A percentile compares a stretch with the other conserved stretches of the same genome.
Conservation (phyloP, 2,329 filamentous ascomycete genomes). For the Furcasterigmium sp. region DNA sequence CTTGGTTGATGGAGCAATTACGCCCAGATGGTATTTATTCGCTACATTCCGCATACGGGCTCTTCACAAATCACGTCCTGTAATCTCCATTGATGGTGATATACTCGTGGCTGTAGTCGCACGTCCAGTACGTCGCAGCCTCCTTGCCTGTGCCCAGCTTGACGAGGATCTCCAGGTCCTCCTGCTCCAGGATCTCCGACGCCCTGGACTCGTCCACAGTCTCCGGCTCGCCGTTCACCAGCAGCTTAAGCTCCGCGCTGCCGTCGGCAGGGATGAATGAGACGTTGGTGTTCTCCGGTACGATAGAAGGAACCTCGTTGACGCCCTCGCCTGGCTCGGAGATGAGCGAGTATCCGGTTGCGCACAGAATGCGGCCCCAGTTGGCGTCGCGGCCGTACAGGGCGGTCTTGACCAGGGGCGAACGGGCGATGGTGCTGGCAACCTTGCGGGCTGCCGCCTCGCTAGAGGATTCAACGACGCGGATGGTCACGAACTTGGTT, state of each 20-base stretch:
- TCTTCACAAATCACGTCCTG: conserved; percentile 40
- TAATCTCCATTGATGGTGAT: conserved; percentile 66
- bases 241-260: conserved; percentile 67
- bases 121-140: conserved; percentile 76
- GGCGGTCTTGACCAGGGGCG: conserved; percentile 93
- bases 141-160: conserved; percentile 63
- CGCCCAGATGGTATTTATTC: too few relatives aligned
- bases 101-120: conserved; percentile 82
- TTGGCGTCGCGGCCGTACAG: conserved; percentile 97
- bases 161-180: conserved; percentile 76
- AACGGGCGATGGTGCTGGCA: conserved; percentile 82
- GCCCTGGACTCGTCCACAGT: conserved; percentile 71
- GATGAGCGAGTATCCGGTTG: conserved; percentile 74
- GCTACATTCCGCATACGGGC: too few relatives aligned
- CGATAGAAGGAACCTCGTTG: conserved; percentile 58
- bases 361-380: conserved; percentile 95
- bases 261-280: conserved; percentile 75
- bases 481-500: conserved; percentile 95
- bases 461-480: conserved; percentile 67
- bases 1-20: too few relatives aligned
- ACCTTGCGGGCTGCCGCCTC: conserved; percentile 71
- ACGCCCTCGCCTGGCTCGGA: conserved; percentile 51
- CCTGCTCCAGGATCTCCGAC: conserved; percentile 69
- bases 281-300: conserved; percentile 67
- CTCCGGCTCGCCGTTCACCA: conserved; percentile 78